These are phyloP conservation scores for Chimonanthus praecox DNA, from an alignment of 164 flowering plant species.

Conservation along the genomic window DNA sequence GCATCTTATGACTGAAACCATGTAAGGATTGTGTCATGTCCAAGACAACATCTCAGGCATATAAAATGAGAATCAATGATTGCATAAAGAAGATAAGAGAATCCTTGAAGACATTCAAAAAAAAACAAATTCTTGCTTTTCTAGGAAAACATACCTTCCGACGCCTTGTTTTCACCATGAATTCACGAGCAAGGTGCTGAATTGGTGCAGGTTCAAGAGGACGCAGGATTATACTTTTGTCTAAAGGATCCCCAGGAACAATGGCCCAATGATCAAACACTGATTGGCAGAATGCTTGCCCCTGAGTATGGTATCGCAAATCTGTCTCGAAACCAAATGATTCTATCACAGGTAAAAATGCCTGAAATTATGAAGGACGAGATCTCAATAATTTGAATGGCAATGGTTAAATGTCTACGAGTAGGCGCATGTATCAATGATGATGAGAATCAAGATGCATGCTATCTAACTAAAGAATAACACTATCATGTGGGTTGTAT, in stretches of 20 bases:
- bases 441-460: neutral
- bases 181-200: constrained; percentile 96
- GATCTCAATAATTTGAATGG: neutral
- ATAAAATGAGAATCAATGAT: too few species aligned
- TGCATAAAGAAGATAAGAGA: too few species aligned
- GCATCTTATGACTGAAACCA: too few species aligned
- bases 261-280: constrained; percentile 97
- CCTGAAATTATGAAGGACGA: constrained; percentile 37
- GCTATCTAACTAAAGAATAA: neutral
- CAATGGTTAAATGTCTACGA: neutral
- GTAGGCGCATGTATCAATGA: neutral
- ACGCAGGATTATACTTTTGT: constrained; percentile 83
- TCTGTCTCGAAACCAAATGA: constrained; percentile 99
- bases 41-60: too few species aligned
- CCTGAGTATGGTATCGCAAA: constrained; percentile 94
- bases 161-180: constrained; percentile 97
- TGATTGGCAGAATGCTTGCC: constrained; percentile 85
- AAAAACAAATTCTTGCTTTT: too few species aligned
- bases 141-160: constrained; percentile 62
- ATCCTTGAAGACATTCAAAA: too few species aligned
- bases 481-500: too few species aligned
- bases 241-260: constrained; percentile 97
- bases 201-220: constrained; percentile 99
- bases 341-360: constrained; percentile 93
- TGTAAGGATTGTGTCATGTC: too few species aligned